A percentile compares a stretch with the other conserved stretches of the same genome.
These are phyloP conservation scores for Lumnitzera racemosa DNA, from an alignment of 345 rosid genomes.

Conservation along the genomic window DNA sequence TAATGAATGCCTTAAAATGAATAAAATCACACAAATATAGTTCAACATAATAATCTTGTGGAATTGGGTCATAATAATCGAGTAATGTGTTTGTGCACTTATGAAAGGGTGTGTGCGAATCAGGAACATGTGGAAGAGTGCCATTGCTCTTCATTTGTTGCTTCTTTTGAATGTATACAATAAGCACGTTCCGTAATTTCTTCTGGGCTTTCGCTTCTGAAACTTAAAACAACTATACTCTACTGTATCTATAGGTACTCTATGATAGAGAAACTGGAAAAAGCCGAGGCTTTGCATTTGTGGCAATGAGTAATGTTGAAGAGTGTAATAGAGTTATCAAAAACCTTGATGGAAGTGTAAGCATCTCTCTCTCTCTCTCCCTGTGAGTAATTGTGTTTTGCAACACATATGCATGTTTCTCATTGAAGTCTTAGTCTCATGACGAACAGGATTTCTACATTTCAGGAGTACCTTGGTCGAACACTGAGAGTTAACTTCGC, in stretches of 20 bases:
- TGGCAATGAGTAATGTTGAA: slow-evolving; percentile 79
- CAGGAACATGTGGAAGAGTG: too few relatives aligned
- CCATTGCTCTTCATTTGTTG: too few relatives aligned
- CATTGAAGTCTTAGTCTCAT: not conserved
- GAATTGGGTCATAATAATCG: too few relatives aligned
- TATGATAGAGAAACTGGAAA: slow-evolving; percentile 73
- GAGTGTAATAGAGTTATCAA: slow-evolving; percentile 61
- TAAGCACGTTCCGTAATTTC: too few relatives aligned
- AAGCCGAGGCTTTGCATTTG: slow-evolving; percentile 91
- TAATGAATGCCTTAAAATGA: too few relatives aligned
- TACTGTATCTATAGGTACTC: slow-evolving; percentile 43
- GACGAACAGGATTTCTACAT: not conserved
- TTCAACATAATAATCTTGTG: too few relatives aligned
- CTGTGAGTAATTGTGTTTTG: not conserved
- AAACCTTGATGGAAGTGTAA: slow-evolving; percentile 89
- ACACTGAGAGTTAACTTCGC: slow-evolving; percentile 67
- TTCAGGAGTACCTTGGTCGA: slow-evolving; percentile 68
- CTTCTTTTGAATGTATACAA: too few relatives aligned
- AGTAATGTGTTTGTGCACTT: too few relatives aligned
- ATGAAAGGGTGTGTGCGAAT: too few relatives aligned
- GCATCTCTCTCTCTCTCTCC: slow-evolving; percentile 7
- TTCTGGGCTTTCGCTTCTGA: too few relatives aligned
- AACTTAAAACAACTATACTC: not conserved
- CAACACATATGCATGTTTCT: not conserved
- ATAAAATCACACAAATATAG: too few relatives aligned